Percentiles rank a stretch among this genome's conserved stretches.
Conservation (phyloP, 139 green algal species). For the Micromonas pusilla region DNA sequence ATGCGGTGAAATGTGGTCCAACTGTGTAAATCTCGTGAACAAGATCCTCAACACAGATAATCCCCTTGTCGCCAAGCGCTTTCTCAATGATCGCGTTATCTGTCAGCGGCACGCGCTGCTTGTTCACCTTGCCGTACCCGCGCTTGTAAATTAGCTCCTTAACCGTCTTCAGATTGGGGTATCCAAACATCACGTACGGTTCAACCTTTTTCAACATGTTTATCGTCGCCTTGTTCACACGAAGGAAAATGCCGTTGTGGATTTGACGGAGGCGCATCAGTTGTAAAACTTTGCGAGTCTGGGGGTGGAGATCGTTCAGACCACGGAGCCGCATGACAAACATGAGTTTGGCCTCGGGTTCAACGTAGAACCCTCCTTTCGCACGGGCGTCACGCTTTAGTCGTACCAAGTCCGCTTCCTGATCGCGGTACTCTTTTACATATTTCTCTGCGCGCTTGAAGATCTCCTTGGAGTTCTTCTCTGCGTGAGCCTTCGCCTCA, state of each 20-base stretch:
- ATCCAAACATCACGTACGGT: conserved; percentile 93
- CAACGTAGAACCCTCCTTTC: conserved; percentile 87
- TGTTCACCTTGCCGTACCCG: conserved; percentile 92
- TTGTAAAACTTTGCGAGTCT: conserved; percentile 96
- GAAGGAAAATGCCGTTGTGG: conserved; percentile 96
- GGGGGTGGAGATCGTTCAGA: conserved; percentile 94
- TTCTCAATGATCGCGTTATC: conserved; percentile 96
- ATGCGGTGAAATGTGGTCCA: conserved; percentile 93
- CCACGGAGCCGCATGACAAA: conserved; percentile 92
- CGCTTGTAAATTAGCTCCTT: conserved; percentile 99
- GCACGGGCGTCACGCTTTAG: conserved; percentile 85
- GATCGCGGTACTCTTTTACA: conserved; percentile 91
- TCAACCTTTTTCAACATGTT: conserved; percentile 94
- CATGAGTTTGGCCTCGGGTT: conserved; percentile 86
- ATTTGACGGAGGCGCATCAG: conserved; percentile 95
- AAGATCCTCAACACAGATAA: conserved; percentile 99
- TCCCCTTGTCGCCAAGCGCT: conserved; percentile 56
- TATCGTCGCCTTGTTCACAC: conserved; percentile 96
- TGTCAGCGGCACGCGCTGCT: conserved; percentile 85
- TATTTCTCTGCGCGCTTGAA: conserved; percentile 97
- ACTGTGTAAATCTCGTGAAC: conserved; percentile 95
- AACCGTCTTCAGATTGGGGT: conserved; percentile 97
- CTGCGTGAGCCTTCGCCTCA: conserved; percentile 55
- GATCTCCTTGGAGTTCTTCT: conserved; percentile 62
- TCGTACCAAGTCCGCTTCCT: conserved; percentile 86